Conservation (phyloP, 176 grass and related monocot genomes). For the Cenchrus purpureus region DNA sequence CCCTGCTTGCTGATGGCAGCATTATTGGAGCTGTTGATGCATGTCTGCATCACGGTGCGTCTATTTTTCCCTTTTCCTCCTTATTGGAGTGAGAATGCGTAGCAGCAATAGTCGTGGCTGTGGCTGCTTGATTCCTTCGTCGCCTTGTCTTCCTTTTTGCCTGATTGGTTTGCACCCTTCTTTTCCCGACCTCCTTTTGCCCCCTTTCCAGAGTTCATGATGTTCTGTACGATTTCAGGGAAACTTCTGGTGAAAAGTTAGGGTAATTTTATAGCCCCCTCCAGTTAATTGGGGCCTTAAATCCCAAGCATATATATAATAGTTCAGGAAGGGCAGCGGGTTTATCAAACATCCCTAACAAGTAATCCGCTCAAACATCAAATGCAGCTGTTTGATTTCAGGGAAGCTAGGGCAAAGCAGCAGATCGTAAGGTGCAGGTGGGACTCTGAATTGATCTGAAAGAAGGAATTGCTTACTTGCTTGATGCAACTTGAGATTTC, state of each 20-base stretch:
- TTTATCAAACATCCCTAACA: background rate
- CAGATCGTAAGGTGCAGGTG: background rate
- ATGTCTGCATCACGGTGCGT: slow-evolving; percentile 22
- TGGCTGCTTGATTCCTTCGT: slow-evolving; percentile 59
- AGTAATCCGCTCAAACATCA: background rate
- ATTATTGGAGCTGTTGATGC: slow-evolving; percentile 44
- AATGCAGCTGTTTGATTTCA: background rate
- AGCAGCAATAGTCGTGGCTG: slow-evolving; percentile 45
- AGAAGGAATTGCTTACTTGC: background rate
- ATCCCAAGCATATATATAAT: background rate
- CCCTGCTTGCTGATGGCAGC: slow-evolving; percentile 49
- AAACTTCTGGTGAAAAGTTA: background rate
- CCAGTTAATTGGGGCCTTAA: background rate
- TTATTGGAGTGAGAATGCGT: slow-evolving; percentile 26
- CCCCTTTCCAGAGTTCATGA: slow-evolving; percentile 44
- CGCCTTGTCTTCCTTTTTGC: slow-evolving; percentile 34
- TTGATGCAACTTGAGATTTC: background rate
- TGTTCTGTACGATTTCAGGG: slow-evolving; percentile 19
- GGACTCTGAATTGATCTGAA: background rate
- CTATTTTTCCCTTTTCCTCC: background rate
- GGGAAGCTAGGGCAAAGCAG: slow-evolving; percentile 3
- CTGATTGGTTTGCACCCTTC: slow-evolving; percentile 42
- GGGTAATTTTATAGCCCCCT: background rate
- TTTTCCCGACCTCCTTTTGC: slow-evolving; percentile 32
- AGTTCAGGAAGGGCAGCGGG: background rate